Evolutionary conservation across 495 filamentous ascomycete genomes (phyloP), one percentile per base, ranked within the genome.

Genomic region (Bacidia rubella): DNA sequence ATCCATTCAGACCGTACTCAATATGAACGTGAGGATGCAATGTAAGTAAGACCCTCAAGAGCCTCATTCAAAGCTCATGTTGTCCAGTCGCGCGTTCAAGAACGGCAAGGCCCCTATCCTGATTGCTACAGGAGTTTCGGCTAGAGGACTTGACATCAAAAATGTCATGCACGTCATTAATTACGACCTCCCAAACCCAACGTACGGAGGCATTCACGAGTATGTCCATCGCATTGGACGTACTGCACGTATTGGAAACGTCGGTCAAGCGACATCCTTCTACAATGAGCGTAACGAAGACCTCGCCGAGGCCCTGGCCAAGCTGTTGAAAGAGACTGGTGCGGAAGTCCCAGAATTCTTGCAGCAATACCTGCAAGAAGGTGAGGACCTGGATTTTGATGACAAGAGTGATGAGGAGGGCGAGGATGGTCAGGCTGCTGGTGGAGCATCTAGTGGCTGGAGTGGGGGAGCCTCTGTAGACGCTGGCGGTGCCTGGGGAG

Each of bases 161-260:
- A 85, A 90, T 51, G 80, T 95, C 2, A 79, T 82, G 74, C 86
- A 95, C 58, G 83, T 98, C 53, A 81, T 98, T 73, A 97, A 98
- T 66, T 96, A 79, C 57, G 88, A 95, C 46, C 72, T 97, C 2
- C 92, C 90, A 0, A 72, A 67, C 20, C 57, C 65, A 3, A 61
- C 70, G 1, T 70, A 87, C 57, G 89, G 87, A n/a, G 92, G 90
- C 2, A 96, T 97, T 43, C 77, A 86, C 47, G 92, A 97, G 60
- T 97, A 98, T 60, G 76, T 85, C 51, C 92, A 98, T 60, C 86
- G 92, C 35, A 98, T 97, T 65, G 90, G 92, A 46, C 89, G 92
- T 52, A 98, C 92, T 56, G 92, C 85, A 44, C 86, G 92, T 48
- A 96, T 96, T 62, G 92, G 92, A 4, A 85, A 95, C 47, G 74